These are phyloP conservation scores for Karstenula rhodostoma DNA, from an alignment of 2,329 filamentous ascomycete species.

Conservation along the genomic window DNA sequence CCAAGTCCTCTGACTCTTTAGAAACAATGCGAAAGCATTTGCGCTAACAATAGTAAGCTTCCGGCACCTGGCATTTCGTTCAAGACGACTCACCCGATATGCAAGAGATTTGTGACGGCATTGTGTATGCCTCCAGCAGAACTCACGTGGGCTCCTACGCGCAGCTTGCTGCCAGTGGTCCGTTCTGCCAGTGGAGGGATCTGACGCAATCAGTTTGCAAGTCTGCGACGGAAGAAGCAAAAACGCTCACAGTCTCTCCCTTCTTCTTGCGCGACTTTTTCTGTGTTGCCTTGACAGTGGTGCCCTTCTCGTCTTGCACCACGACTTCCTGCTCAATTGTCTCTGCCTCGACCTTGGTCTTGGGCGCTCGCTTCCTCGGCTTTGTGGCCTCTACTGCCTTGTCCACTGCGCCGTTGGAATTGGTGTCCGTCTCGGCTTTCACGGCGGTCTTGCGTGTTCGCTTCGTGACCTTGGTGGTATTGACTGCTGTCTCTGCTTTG, in stretches of 20 bases:
- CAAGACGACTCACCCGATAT: conserved; percentile 68
- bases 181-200: conserved; percentile 72
- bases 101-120: conserved; percentile 76
- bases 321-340: conserved; percentile 20
- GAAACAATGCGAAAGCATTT: conserved; percentile 92
- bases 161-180: conserved; percentile 77
- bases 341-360: conserved; percentile 30
- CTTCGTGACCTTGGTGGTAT: conserved; percentile 19
- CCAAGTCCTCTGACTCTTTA: conserved; percentile 98
- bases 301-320: conserved; percentile 17
- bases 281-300: conserved; percentile 27
- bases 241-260: conserved; percentile 51
- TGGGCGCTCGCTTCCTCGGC: conserved; percentile 24
- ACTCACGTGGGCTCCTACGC: conserved; percentile 92
- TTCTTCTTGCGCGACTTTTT: conserved; percentile 63
- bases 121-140: conserved; percentile 92
- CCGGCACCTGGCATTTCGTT: background rate
- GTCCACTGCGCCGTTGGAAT: conserved; percentile 5
- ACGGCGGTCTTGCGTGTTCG: conserved; percentile 28
- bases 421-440: conserved; percentile 14
- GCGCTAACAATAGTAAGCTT: conserved; percentile 61
- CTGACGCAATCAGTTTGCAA: background rate
- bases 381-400: conserved; percentile 13
- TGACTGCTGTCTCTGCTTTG: conserved; percentile 32
- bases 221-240: background rate